Evolutionary conservation across 2,329 filamentous ascomycete genomes (phyloP), one percentile per base, ranked within the genome.

Genomic region (Aspergillus hortae): DNA sequence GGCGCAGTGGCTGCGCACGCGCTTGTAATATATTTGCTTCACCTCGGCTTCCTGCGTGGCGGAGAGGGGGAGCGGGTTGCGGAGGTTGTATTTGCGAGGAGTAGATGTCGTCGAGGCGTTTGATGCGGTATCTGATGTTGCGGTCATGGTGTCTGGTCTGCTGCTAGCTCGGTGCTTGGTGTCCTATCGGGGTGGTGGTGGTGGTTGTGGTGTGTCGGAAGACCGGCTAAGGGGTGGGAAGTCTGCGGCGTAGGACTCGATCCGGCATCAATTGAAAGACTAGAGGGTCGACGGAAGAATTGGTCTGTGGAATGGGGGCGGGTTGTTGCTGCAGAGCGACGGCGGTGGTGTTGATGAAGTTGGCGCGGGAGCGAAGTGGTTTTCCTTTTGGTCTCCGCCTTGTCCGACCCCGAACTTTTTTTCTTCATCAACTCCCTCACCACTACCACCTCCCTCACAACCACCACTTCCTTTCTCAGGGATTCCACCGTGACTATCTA

Each of bases 31-130:
- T 9, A 94, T 74, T 61, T 91, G 87, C 62, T 88, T 83, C 51
- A 95, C 88, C 73, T 94, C 88, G 4, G 84, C 78, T 78, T 95
- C 90, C 71, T 95, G 90, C 19, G 85, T 80, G 10, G 90, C 84
- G 23, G 89, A 92, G 52, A 96, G 80, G 25, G 92, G 92, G 41
- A 95, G 77, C 14, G 92, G 92, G 66, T 92, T 94, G 61, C 84
- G 82, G 45, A 77, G 67, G 56, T 76, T 68, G 63, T 66, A 75
- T 61, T 64, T 54, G 40, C 53, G 44, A 23, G 49, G 23, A 15
- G 46, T 10, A 9, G 19, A 19, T 19, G 27, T 30, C 27, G 27
- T 30, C 27, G 27, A 9, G 27, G 27, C 27, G 27, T 30, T 5
- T 9, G 27, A 30, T 38, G 1, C 36, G 32, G 27, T 30, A 21